Conservation (phyloP, 192 early-diverging fungal species). For the Lobosporangium transversale region DNA sequence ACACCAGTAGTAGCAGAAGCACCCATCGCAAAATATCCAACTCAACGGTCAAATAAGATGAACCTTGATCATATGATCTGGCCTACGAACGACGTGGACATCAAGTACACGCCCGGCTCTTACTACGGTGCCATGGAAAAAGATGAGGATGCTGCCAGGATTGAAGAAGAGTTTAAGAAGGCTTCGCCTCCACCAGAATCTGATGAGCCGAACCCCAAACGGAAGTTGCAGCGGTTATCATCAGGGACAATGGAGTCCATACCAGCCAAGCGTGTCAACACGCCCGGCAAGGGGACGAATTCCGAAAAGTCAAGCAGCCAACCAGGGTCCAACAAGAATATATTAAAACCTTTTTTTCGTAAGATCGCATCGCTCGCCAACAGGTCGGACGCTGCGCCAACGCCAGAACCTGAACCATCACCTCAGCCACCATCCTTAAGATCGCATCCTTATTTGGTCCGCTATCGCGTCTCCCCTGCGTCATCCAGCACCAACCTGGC, state of each 20-base stretch:
- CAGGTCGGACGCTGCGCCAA: conserved; percentile 20
- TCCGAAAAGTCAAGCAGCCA: conserved; percentile 1
- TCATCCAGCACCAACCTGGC: conserved; percentile 20
- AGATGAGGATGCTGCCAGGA: conserved; percentile 48
- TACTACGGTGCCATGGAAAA: conserved; percentile 35
- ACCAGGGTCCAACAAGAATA: conserved; percentile 32
- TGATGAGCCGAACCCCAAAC: conserved; percentile 40
- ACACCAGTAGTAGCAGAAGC: conserved; percentile 18
- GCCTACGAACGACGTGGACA: conserved; percentile 50
- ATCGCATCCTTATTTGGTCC: conserved; percentile 46
- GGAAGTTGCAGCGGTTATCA: conserved; percentile 44
- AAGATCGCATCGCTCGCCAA: conserved; percentile 50
- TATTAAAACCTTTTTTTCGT: conserved; percentile 25
- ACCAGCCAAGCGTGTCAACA: conserved; percentile 39
- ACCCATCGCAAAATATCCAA: conserved; percentile 14
- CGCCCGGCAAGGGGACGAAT: conserved; percentile 10
- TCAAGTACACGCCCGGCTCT: conserved; percentile 24
- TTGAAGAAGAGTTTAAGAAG: conserved; percentile 52
- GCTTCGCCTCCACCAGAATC: conserved; percentile 45
- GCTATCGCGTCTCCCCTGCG: conserved; percentile 35
- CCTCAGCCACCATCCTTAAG: conserved; percentile 17
- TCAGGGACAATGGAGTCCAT: conserved; percentile 35
- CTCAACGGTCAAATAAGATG: conserved; percentile 49
- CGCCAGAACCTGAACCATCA: conserved; percentile 26
- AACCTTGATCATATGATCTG: conserved; percentile 53